These are phyloP conservation scores for Tuber aestivum DNA, from an alignment of 495 filamentous ascomycete genomes.

Conservation along the genomic window DNA sequence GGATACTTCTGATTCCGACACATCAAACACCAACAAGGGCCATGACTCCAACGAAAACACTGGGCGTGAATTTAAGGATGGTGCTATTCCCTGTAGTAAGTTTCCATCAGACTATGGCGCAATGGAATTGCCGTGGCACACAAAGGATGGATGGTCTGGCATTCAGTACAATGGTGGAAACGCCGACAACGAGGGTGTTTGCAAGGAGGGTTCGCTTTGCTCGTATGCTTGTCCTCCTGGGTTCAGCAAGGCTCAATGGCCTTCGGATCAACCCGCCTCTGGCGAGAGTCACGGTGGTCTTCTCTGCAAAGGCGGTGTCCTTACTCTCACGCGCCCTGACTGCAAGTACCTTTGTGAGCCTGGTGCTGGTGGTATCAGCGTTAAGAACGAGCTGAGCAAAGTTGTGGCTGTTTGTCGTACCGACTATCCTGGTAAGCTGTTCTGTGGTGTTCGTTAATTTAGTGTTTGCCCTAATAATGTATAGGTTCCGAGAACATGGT, in stretches of 20 bases:
- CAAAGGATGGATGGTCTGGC: constrained; percentile 71
- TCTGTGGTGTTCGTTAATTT: background rate
- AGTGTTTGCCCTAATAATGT: constrained; percentile 19
- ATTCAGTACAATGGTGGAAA: constrained; percentile 69
- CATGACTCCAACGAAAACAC: constrained; percentile 50
- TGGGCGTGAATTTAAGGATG: constrained; percentile 60
- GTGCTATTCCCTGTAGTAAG: constrained; percentile 59
- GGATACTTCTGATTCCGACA: background rate
- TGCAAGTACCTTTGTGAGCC: constrained; percentile 66
- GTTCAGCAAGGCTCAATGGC: constrained; percentile 94
- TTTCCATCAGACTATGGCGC: constrained; percentile 87
- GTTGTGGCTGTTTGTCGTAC: constrained; percentile 81
- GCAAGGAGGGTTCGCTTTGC: constrained; percentile 64
- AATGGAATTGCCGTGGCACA: constrained; percentile 60
- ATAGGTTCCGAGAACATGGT: constrained; percentile 71
- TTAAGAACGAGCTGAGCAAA: constrained; percentile 63
- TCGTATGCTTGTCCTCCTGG: constrained; percentile 90
- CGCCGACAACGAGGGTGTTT: constrained; percentile 52
- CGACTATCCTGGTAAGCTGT: constrained; percentile 74
- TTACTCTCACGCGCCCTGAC: constrained; percentile 66
- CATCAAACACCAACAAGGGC: constrained; percentile 48
- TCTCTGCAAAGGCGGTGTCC: constrained; percentile 70
- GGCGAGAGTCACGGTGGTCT: constrained; percentile 87
- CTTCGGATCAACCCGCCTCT: constrained; percentile 66
- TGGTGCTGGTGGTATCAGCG: constrained; percentile 63